Conservation (phyloP, 2,329 filamentous ascomycete species). For the Cercospora nicotianae region DNA sequence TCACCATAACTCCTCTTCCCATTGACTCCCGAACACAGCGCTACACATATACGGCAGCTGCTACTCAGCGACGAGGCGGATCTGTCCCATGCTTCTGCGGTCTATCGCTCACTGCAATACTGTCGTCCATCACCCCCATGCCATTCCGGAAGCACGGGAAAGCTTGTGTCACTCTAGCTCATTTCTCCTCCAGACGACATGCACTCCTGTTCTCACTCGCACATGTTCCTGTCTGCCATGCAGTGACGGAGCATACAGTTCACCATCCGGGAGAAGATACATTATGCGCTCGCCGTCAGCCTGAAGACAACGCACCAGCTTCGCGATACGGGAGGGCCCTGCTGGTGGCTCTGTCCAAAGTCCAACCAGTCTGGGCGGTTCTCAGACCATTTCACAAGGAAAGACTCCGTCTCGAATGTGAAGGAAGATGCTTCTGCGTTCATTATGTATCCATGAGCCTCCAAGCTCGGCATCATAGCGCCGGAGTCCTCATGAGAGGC, state of each 20-base stretch:
- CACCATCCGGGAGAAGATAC: not conserved
- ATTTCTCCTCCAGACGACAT: not conserved
- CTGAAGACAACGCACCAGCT: not conserved
- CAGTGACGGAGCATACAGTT: not conserved
- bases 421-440: not conserved
- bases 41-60: not conserved
- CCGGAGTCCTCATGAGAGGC: not conserved
- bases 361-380: not conserved
- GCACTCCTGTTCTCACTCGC: not conserved
- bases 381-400: not conserved
- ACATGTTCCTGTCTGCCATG: not conserved
- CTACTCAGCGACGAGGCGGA: not conserved
- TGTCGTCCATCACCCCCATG: not conserved
- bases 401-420: not conserved
- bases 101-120: too few species aligned
- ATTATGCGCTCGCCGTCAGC: not conserved
- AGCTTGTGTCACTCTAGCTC: not conserved
- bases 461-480: not conserved
- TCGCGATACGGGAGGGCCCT: not conserved
- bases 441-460: not conserved
- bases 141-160: not conserved
- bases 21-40: not conserved
- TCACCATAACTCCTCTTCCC: not conserved
- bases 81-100: too few species aligned
- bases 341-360: not conserved